Conservation (phyloP, 257 asterid genomes). For the Przewalskia tangutica region DNA sequence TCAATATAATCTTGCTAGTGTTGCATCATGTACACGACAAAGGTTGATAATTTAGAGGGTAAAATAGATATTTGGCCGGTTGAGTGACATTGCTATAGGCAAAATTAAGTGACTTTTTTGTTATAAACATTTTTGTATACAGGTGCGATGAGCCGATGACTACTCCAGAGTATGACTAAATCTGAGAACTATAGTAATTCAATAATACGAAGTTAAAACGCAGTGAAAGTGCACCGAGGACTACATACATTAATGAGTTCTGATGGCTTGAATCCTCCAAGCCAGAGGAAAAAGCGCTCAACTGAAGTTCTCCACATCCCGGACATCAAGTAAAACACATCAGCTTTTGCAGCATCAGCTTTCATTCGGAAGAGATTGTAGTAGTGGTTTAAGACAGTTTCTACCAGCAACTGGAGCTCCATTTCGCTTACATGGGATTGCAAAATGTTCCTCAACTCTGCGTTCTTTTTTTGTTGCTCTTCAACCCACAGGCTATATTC, state of each 20-base stretch:
- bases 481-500: conserved; percentile 73
- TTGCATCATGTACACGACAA: not conserved
- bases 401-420: conserved; percentile 48
- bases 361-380: conserved; percentile 65
- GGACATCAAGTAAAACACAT: conserved; percentile 72
- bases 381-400: conserved; percentile 49
- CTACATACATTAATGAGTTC: conserved; percentile 66
- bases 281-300: conserved; percentile 88
- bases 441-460: conserved; percentile 47
- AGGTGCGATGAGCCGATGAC: not conserved
- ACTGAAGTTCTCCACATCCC: conserved; percentile 81
- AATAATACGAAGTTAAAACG: not conserved
- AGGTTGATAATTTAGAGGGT: not conserved
- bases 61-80: too few species aligned
- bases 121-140: not conserved
- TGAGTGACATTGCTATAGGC: too few species aligned
- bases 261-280: conserved; percentile 91
- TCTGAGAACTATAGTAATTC: not conserved
- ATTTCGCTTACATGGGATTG: conserved; percentile 42
- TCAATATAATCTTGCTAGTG: not conserved
- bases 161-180: not conserved
- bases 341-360: conserved; percentile 63
- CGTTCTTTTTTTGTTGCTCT: conserved; percentile 55
- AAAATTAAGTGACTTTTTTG: too few species aligned
- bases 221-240: not conserved